Conservation (phyloP, 257 asterid species). For the Penstemon barbatus region DNA sequence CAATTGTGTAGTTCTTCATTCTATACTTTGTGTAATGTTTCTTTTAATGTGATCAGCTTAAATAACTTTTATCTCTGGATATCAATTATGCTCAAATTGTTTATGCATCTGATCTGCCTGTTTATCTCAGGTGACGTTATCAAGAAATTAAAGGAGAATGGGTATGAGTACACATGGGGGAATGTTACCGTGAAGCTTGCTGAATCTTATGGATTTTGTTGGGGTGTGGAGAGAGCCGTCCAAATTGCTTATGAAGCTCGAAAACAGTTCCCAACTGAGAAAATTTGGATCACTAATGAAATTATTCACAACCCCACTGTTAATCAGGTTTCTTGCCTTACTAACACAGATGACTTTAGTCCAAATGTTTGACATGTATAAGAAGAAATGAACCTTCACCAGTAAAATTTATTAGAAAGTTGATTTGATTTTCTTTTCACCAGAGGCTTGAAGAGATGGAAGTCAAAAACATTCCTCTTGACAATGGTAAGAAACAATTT, state of each 20-base stretch:
- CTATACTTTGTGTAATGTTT: not conserved
- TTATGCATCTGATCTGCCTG: constrained; percentile 11
- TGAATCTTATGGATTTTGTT: constrained; percentile 92
- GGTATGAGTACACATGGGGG: constrained; percentile 78
- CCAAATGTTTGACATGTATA: not conserved
- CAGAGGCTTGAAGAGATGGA: constrained; percentile 87
- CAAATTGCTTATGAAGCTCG: constrained; percentile 98
- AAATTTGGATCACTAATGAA: constrained; percentile 89
- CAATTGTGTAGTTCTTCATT: too few relatives aligned
- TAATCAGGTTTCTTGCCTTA: constrained; percentile 55
- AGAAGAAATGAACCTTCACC: constrained; percentile 17
- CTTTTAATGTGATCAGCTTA: too few relatives aligned
- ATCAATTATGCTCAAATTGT: not conserved
- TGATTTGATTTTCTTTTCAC: constrained; percentile 20
- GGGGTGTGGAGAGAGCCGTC: constrained; percentile 99
- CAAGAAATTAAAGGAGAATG: constrained; percentile 86
- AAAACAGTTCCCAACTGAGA: constrained; percentile 81
- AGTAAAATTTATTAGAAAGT: constrained; percentile 5
- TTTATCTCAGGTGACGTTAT: constrained; percentile 73
- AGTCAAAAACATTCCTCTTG: constrained; percentile 62
- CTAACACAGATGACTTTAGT: not conserved
- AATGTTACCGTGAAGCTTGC: constrained; percentile 91
- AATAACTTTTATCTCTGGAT: not conserved
- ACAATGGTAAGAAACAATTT: constrained; percentile 62
- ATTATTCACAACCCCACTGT: constrained; percentile 96